Base-by-base conservation (phyloP, 345 rosid genomes). In the Stellera chamaejasme region DNA sequence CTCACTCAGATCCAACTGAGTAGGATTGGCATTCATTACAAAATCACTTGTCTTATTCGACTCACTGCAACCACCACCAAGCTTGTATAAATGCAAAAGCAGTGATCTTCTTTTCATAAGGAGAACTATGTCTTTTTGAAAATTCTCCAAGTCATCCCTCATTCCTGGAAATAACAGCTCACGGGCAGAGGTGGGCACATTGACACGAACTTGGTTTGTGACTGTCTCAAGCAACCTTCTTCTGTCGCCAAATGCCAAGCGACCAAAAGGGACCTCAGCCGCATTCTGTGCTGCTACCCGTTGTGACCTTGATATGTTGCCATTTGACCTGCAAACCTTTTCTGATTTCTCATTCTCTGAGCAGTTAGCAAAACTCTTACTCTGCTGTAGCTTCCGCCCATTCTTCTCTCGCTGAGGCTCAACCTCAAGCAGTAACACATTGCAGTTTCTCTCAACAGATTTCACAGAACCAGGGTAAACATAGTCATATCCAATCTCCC, bases 401-500 rank as follows among this genome's bases (percentile, higher is more conserved):
- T 32, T 59, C 50, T 48, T 62, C 13, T 55, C 74, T 47, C 68
- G 63, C 56, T 59, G 62, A 13, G 96, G 78, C 63, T 85, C 91
- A 72, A 83, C 85, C 79, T 90, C 97, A 10, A 84, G 96, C 64
- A 77, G 59, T 54, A 90, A 60, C 56, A 79, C 78, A 62, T 90
- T 90, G 74, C 97, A 90, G 61, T 59, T 65, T 71, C 64, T 71
- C 14, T 80, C 84, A 12, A 83, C 55, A 10, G 71, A 56, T 66
- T 56, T 78, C 27, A 90, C 69, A 0, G 69, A 79, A 59, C 96
- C 94, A 49, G 91, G 96, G 60, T 83, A 79, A 53, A 90, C 27
- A 56, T 58, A 79, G 52, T 72, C 84, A 25, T 14, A 49, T 46
- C 81, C 82, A 26, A 61, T 70, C 56, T 85, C 94, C 61, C 78